Percentiles rank a stretch among this genome's conserved stretches.
These are phyloP conservation scores for Geotrichum aggregatum DNA, from an alignment of 1,139 yeast genomes.

Conservation along the genomic window DNA sequence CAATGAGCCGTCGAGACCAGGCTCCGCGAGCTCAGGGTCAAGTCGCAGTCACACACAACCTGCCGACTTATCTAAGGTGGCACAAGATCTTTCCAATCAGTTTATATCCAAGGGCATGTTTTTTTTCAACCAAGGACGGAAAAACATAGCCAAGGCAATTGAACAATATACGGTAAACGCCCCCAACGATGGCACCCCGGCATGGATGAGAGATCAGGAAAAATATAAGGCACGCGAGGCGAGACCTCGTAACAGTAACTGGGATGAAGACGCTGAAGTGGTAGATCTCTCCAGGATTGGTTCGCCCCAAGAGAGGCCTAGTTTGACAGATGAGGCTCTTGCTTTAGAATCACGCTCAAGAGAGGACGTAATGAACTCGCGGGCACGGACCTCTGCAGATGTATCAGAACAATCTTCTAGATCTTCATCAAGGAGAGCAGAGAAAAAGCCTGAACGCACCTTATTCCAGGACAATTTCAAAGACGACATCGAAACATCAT, in stretches of 20 bases:
- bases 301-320: neutral
- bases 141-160: constrained; percentile 60
- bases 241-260: constrained; percentile 4
- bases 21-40: constrained; percentile 7
- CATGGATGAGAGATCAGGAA: constrained; percentile 68
- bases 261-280: constrained; percentile 26
- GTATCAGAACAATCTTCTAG: neutral
- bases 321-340: constrained; percentile 20
- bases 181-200: constrained; percentile 53
- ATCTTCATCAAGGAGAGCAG: neutral
- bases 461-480: constrained; percentile 14
- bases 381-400: neutral
- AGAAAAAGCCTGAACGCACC: neutral
- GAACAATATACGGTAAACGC: constrained; percentile 48
- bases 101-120: constrained; percentile 61
- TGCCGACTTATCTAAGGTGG: constrained; percentile 44
- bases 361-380: constrained; percentile 6
- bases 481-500: constrained; percentile 20
- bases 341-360: constrained; percentile 17
- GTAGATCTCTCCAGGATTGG: constrained; percentile 14
- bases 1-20: constrained; percentile 18
- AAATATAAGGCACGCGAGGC: constrained; percentile 21
- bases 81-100: constrained; percentile 60
- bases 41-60: constrained; percentile 1
- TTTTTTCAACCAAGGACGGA: constrained; percentile 56